Base-by-base conservation (phyloP, 1,284 basidiomycete genomes). In the Sutorius eximius region DNA sequence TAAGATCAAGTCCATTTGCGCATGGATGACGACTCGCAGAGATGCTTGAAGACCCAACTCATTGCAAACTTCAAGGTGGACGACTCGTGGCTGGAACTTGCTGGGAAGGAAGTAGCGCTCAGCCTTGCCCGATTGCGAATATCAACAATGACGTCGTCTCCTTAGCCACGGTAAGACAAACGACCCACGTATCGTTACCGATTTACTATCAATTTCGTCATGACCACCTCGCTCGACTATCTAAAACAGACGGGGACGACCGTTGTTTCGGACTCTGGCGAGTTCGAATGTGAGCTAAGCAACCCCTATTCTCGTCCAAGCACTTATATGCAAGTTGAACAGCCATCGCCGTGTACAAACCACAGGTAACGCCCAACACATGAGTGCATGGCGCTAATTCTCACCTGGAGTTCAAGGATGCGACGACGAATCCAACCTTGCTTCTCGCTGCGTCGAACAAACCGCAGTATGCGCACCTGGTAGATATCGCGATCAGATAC, bases 381-480 rank as follows among this genome's bases (percentile, higher is more conserved):
- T 44, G 10, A 5, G 34, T 51, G 34, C 18, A 34, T 27, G 16
- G 11, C 10, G 18, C 15, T 32, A 5, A 53, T 30, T 20, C 13
- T 9, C 4, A 22, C 18, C 6, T n/a, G 4, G 27, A 54, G 38
- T 29, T 30, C 3, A 40, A 89, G 84, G 89, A 91, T 76, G 94
- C 94, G 30, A 97, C 94, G 50, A 97, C 94, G 61, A 97, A 97
- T 80, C 94, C 94, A 29, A 93, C 90, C 41, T 77, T 93, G 69
- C 91, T 95, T 75, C 84, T 98, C 59, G 91, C 93, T 24, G 96
- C 95, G 44, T 87, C 93, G 63, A 90, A 90, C 80, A 91, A 98
- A 77, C 78, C 89, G 27, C 85, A 82, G 30, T 98, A 98, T 75
- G 80, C 86, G 51, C 85, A 82, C 55, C 74, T 98, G 62, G 89